Conservation (phyloP, 192 early-diverging fungal species). For the Coemansia sp. region DNA sequence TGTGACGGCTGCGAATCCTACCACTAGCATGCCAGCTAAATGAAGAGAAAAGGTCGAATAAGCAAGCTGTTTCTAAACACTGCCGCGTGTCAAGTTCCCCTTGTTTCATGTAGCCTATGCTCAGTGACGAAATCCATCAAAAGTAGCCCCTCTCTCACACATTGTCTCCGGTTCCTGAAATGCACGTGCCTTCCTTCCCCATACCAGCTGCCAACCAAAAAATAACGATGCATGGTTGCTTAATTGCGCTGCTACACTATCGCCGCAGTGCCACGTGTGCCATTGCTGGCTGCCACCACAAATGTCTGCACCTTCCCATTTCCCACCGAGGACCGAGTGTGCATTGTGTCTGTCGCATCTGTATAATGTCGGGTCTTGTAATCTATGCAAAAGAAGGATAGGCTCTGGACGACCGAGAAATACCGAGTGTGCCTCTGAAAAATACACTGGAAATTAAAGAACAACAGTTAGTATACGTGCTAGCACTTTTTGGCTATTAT, state of each 20-base stretch:
- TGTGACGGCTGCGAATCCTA: not conserved
- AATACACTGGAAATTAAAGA: not conserved
- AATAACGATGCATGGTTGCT: not conserved
- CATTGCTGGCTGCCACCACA: not conserved
- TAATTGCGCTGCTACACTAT: not conserved
- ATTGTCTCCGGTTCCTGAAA: constrained; percentile 1
- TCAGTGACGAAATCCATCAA: not conserved
- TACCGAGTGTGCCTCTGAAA: not conserved
- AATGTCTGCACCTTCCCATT: not conserved
- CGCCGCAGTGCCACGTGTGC: not conserved
- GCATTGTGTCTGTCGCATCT: not conserved
- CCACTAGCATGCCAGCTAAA: not conserved
- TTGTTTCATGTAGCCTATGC: not conserved
- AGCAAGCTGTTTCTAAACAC: not conserved
- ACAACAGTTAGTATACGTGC: too few species aligned
- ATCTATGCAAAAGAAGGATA: not conserved
- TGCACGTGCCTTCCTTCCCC: not conserved
- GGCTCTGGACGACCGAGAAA: not conserved
- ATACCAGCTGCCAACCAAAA: not conserved
- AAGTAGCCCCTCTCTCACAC: not conserved
- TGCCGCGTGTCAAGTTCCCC: not conserved
- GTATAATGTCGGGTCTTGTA: not conserved
- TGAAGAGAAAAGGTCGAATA: not conserved
- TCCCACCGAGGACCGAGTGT: not conserved
- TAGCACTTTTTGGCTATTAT: not conserved